Percentiles rank a stretch among this genome's conserved stretches.
These are phyloP conservation scores for Zoysia matrella DNA, from an alignment of 202 grass and related monocot species.

Conservation along the genomic window DNA sequence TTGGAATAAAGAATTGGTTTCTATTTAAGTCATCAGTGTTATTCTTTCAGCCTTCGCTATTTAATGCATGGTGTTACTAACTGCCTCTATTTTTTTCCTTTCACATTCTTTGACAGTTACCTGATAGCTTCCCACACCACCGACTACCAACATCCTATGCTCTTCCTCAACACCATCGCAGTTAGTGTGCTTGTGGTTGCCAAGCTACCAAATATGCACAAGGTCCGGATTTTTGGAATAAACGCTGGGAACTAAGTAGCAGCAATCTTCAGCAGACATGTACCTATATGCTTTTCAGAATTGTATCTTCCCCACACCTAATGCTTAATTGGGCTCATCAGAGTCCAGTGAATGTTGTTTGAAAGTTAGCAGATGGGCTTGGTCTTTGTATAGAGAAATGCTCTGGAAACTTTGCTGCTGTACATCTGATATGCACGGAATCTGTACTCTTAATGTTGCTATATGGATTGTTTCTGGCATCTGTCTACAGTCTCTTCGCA, in stretches of 20 bases:
- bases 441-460: slow-evolving; percentile 52
- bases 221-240: slow-evolving; percentile 95
- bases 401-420: slow-evolving; percentile 41
- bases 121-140: slow-evolving; percentile 96
- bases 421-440: slow-evolving; percentile 47
- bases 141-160: slow-evolving; percentile 96
- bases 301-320: slow-evolving; percentile 23
- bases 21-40: not conserved
- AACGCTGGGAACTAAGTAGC: slow-evolving; percentile 71
- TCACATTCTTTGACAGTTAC: slow-evolving; percentile 60
- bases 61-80: slow-evolving; percentile 8
- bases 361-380: slow-evolving; percentile 45
- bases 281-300: slow-evolving; percentile 38
- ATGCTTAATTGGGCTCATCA: slow-evolving; percentile 21
- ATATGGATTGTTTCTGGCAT: slow-evolving; percentile 43
- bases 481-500: slow-evolving; percentile 39
- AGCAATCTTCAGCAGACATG: not conserved
- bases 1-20: not conserved
- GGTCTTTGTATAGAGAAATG: slow-evolving; percentile 49
- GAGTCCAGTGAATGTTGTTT: slow-evolving; percentile 12
- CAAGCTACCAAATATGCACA: slow-evolving; percentile 98
- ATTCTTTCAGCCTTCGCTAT: not conserved
- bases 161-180: slow-evolving; percentile 90
- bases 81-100: slow-evolving; percentile 26
- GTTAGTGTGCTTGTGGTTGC: slow-evolving; percentile 81